Evolutionary conservation across 768 basidiomycete species (phyloP).

Genomic region (Suillus hirtellus): DNA sequence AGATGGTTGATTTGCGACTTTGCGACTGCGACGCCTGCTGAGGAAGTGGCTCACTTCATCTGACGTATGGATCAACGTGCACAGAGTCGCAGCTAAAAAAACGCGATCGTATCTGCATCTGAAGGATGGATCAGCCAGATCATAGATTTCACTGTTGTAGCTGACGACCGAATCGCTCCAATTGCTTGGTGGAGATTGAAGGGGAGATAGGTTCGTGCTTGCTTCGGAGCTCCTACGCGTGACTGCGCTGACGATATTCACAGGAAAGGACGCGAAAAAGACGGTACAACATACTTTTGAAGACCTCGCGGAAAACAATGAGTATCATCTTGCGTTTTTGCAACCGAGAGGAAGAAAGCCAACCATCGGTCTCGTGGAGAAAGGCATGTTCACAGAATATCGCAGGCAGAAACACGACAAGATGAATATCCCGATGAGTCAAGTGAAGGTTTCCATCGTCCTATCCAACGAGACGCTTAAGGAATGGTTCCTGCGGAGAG

Average conservation of each 20-base stretch:
- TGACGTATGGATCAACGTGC: constrained; percentile 3
- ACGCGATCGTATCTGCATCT: constrained; percentile 2
- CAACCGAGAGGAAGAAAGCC: neutral
- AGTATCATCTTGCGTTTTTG: neutral
- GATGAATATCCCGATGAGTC: neutral
- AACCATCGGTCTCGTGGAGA: constrained; percentile 7
- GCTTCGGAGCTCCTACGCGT: neutral
- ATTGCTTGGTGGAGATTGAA: constrained; percentile 8
- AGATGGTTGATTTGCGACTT: no score
- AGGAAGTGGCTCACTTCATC: constrained; percentile 11
- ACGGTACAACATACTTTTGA: neutral
- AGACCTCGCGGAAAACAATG: neutral
- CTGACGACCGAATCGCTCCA: neutral
- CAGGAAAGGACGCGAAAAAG: neutral
- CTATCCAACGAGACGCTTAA: constrained; percentile 2
- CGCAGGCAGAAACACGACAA: constrained; percentile 7
- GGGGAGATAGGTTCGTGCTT: constrained; percentile 1
- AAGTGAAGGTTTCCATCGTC: constrained; percentile 13
- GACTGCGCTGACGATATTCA: neutral
- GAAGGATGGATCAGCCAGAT: constrained; percentile 4
- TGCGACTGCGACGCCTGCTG: neutral
- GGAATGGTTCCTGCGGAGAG: constrained; percentile 13
- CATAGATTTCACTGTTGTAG: constrained; percentile 11
- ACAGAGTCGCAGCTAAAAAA: constrained; percentile 5
- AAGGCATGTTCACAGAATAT: constrained; percentile 13